A percentile compares a stretch with the other conserved stretches of the same genome.
These are phyloP conservation scores for Mycena floridula DNA, from an alignment of 768 basidiomycete genomes.

Conservation along the genomic window DNA sequence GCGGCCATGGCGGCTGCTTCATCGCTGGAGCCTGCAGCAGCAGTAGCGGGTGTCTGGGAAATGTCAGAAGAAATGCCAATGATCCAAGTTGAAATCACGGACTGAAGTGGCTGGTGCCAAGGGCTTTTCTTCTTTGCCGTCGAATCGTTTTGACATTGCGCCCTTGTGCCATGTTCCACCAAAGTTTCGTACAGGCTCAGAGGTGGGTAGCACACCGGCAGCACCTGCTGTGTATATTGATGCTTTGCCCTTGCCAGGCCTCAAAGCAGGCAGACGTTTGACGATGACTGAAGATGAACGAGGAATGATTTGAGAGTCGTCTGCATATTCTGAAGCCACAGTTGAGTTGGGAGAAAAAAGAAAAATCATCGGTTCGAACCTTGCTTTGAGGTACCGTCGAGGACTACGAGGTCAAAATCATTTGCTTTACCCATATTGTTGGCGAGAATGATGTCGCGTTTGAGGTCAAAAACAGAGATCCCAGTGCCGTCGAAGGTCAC, in stretches of 20 bases:
- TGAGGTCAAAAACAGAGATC: conserved; percentile 98
- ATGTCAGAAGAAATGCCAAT: conserved; percentile 13
- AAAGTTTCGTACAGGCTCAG: conserved; percentile 39
- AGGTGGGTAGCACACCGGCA: conserved; percentile 35
- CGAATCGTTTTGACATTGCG: conserved; percentile 86
- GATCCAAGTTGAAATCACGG: conserved; percentile 24
- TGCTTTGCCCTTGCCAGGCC: conserved; percentile 80
- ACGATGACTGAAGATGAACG: conserved; percentile 93
- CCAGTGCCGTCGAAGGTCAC: conserved; percentile 98
- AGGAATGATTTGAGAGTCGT: conserved; percentile 88
- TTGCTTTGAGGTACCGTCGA: conserved; percentile 82
- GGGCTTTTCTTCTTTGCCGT: conserved; percentile 63
- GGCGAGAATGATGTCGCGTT: conserved; percentile 95
- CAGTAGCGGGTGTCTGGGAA: conserved; percentile 25
- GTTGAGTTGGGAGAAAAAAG: not conserved
- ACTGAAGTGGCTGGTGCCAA: conserved; percentile 24
- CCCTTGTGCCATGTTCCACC: conserved; percentile 59
- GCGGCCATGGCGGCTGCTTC: conserved; percentile 97
- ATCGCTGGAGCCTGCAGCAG: conserved; percentile 43
- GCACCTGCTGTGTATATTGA: conserved; percentile 63
- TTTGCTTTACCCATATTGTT: conserved; percentile 95
- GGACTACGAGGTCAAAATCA: conserved; percentile 91
- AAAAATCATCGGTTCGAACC: conserved; percentile 56
- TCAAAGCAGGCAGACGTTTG: conserved; percentile 78
- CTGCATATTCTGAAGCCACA: conserved; percentile 65